Base-by-base conservation (phyloP, 257 asterid genomes). In the Oldenlandia corymbosa region DNA sequence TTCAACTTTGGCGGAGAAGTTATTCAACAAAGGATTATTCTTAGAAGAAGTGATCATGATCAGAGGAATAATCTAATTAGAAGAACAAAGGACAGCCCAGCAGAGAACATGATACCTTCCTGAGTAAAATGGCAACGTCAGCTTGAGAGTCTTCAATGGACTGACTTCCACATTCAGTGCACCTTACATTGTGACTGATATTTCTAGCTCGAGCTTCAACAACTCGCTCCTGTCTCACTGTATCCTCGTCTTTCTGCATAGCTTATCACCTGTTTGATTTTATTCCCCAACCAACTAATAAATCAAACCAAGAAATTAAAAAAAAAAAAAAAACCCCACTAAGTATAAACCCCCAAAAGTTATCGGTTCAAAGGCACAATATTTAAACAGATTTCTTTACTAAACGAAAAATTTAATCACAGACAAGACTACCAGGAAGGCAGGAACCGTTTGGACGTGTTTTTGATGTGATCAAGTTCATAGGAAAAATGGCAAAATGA, bases 121-220 rank as follows among this genome's bases (percentile, higher is more conserved):
- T 86, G 46, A 91, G 94, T 71, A 88, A 88, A 75, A 88, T 75
- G 8, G 98, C 98, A 73, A 88, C 41, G 67, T 92, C 98, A 45
- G 97, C 98, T 80, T 88, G 95, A 12, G 97, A 92, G 58, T 88
- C 97, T 80, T 92, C 98, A 66, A 92, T 92, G 49, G 98, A 92
- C 76, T 88, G 98, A 73, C 97, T 88, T 48, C 98, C 97, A 72
- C 97, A 92, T 62, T 86, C 97, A 23, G 95, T 88, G 73, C 98
- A 92, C 82, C 97, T 82, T 34, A 92, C 98, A 36, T 87, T 88
- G 75, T 92, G 98, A 79, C 95, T 88, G 74, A 92, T 88, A 62
- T 81, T 89, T 75, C 88, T 85, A 14, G 97, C 95, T 60, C 98
- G 81, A 27, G 97, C 95, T 75, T 92, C 95, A 47, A 89, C 86